Conservation (phyloP, 139 green algal genomes). For the Dunaliella primolecta region DNA sequence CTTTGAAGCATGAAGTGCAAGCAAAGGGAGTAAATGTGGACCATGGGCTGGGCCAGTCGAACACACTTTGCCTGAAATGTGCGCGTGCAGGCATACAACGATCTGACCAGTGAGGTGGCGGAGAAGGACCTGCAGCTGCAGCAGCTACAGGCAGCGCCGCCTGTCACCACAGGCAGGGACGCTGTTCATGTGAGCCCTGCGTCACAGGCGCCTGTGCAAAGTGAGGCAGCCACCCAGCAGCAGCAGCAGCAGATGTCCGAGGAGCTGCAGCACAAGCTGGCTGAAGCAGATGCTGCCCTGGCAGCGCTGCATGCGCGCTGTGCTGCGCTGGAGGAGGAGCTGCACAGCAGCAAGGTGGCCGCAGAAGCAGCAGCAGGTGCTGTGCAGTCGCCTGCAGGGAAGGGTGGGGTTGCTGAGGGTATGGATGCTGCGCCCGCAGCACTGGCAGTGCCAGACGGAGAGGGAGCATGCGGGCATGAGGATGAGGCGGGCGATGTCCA, state of each 20-base stretch:
- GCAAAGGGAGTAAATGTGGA: no score
- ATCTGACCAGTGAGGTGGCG: neutral
- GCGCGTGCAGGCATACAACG: neutral
- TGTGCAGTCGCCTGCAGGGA: neutral
- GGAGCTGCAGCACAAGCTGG: constrained; percentile 23
- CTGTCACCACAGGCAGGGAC: no score
- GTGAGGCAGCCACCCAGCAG: no score
- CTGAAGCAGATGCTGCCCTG: constrained; percentile 15
- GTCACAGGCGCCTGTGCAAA: no score
- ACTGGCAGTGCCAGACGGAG: no score
- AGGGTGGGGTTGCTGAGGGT: neutral
- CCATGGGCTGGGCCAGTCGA: no score
- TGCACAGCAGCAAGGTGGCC: neutral
- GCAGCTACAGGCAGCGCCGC: neutral
- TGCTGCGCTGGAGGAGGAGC: constrained; percentile 1
- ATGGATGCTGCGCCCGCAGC: constrained; percentile 2
- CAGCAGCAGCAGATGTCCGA: constrained; percentile 10
- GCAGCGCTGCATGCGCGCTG: neutral
- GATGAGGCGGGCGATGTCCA: no score
- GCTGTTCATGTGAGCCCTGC: no score
- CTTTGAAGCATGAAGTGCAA: no score
- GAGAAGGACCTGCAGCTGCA: constrained; percentile 8
- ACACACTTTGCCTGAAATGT: no score
- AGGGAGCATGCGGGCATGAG: no score
- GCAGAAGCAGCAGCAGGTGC: constrained; percentile 6